Evolutionary conservation across 2,329 filamentous ascomycete genomes (phyloP), one percentile per base, ranked within the genome.

Genomic region (Parastagonospora nodorum): DNA sequence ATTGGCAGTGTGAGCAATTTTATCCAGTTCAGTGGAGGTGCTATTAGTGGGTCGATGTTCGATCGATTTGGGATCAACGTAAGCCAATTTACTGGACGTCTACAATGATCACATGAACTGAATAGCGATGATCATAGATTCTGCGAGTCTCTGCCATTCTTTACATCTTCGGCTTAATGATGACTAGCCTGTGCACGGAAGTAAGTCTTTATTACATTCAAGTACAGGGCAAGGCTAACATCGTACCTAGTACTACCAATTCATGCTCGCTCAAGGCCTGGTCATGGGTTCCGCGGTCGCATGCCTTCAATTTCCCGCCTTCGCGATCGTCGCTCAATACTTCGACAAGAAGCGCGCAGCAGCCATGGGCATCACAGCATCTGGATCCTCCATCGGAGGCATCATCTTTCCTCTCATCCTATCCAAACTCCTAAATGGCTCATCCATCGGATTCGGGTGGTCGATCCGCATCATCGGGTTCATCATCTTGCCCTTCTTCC

Each of bases 381-480:
- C 19, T 5, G 19, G 19, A 24, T 24, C 19, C 3, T 24, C 19
- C 19, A 24, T 24, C 19, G 19, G 80, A 4, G 80, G 80, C 10
- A 80, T 87, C 8, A 77, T 86, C 24, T 79, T 85, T 39, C 84
- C 84, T 1, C 84, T 86, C 59, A 82, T 86, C 75, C 76, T 86
- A n/a, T 69, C 77, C 2, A 77, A 77, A 30, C 68, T 86, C 24
- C 78, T 86, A 42, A 73, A 73, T 0, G 44, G 74, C 41, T 52
- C 56, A 4, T 51, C 40, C 7, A 74, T 84, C 2, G 82, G 82
- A 1, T 86, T 84, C 51, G 73, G 71, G 1, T 87, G 84, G 84
- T 75, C 83, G 0, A 83, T 86, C 75, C 77, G 83, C 8, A 79
- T 79, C 41, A 76, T 74, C 19, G 78, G 83, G 14, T 83, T 63